Evolutionary conservation across 345 rosid species (phyloP).

Genomic region (Microcos paniculata): DNA sequence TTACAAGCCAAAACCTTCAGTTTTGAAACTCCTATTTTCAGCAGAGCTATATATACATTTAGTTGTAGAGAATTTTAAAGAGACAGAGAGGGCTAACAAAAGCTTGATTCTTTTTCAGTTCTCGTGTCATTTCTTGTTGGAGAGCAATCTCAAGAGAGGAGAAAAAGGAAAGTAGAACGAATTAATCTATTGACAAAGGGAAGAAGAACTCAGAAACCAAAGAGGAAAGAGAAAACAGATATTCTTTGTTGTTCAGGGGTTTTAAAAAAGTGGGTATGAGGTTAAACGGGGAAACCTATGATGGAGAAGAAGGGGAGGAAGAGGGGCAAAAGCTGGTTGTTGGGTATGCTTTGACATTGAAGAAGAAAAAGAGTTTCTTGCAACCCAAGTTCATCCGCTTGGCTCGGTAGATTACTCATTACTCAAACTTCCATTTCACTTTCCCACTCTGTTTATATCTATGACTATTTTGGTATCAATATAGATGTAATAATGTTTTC

Average conservation of each 20-base stretch:
- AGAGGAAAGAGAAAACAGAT: neutral
- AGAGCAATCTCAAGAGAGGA: neutral
- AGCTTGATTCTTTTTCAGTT: neutral
- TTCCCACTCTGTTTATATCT: neutral
- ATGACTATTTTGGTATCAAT: neutral
- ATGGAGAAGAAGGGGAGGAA: slow-evolving; percentile 23
- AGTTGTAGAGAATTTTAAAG: neutral
- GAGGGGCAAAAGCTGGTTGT: slow-evolving; percentile 52
- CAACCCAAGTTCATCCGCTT: slow-evolving; percentile 77
- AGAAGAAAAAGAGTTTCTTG: slow-evolving; percentile 92
- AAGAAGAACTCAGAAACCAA: neutral
- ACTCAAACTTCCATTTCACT: slow-evolving; percentile 3
- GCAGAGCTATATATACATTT: neutral
- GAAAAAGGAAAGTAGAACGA: neutral
- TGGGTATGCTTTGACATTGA: slow-evolving; percentile 86
- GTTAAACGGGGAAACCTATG: slow-evolving; percentile 43
- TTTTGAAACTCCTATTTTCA: slow-evolving; percentile 1
- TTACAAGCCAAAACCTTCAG: neutral
- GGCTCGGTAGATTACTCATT: slow-evolving; percentile 48
- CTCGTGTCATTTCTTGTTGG: neutral
- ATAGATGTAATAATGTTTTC: neutral
- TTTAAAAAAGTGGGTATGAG: slow-evolving; percentile 41
- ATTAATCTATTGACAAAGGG: neutral
- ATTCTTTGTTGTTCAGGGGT: neutral
- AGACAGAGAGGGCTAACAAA: neutral